phyloP scores from a whole-genome alignment of 2,329 filamentous ascomycete genomes.

The Stemphylium vesicarium region DNA sequence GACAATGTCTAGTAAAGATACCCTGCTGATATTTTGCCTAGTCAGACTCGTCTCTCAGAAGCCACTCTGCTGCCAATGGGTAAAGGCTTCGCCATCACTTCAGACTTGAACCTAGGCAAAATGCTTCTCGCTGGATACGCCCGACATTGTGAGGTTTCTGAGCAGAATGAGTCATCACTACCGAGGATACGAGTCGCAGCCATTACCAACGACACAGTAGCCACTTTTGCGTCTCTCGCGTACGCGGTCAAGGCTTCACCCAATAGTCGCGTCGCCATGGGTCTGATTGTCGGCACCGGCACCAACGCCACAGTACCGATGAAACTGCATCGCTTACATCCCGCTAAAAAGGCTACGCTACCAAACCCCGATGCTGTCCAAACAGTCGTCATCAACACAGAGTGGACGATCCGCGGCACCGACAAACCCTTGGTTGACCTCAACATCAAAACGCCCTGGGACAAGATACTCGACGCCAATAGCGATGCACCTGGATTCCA shows the following conservation, averaged over 20 bases:
- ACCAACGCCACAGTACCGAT: conserved; percentile 82
- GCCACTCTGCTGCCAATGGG: conserved; percentile 73
- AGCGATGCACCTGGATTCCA: conserved; percentile 78
- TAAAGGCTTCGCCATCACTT: conserved; percentile 70
- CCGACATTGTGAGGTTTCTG: conserved; percentile 55
- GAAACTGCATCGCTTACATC: conserved; percentile 66
- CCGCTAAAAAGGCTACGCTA: conserved; percentile 61
- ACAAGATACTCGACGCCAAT: conserved; percentile 68
- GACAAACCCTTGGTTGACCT: conserved; percentile 69
- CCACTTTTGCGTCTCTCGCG: conserved; percentile 77
- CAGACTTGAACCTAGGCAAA: conserved; percentile 65
- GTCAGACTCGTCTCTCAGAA: conserved; percentile 66
- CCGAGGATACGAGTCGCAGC: conserved; percentile 74
- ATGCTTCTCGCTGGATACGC: conserved; percentile 66
- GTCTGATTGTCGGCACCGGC: conserved; percentile 80
- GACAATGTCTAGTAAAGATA: background rate
- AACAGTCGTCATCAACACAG: conserved; percentile 81
- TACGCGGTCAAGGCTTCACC: conserved; percentile 69
- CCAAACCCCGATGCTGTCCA: conserved; percentile 52
- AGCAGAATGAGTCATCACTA: conserved; percentile 33
- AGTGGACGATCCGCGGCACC: conserved; percentile 81
- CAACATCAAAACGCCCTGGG: conserved; percentile 73
- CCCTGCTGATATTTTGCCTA: conserved; percentile 23
- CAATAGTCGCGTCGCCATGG: conserved; percentile 74
- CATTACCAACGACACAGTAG: conserved; percentile 82